A percentile compares a stretch with the other conserved stretches of the same genome.
These are phyloP conservation scores for Tolypocladium guangdongense DNA, from an alignment of 2,329 filamentous ascomycete genomes.

Conservation along the genomic window DNA sequence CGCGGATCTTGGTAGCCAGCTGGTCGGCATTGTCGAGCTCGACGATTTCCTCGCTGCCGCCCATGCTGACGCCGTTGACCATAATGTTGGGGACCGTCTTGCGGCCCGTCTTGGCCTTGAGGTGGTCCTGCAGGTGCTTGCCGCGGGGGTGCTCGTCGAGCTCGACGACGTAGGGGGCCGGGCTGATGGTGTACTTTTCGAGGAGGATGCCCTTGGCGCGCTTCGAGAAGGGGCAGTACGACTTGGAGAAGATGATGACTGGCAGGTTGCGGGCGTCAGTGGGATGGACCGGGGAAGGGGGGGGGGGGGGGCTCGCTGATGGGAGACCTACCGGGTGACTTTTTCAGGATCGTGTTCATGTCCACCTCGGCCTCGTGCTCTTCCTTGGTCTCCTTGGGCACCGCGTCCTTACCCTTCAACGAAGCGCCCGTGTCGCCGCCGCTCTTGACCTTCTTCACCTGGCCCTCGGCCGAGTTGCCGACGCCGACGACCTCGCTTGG, in stretches of 20 bases:
- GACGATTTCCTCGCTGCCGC: slow-evolving; percentile 78
- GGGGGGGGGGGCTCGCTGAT: neutral
- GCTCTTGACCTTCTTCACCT: slow-evolving; percentile 22
- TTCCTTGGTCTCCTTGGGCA: slow-evolving; percentile 38
- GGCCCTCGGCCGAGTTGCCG: slow-evolving; percentile 44
- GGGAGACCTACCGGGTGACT: slow-evolving; percentile 58
- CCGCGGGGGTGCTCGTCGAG: slow-evolving; percentile 76
- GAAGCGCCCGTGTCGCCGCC: slow-evolving; percentile 12
- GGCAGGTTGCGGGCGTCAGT: slow-evolving; percentile 6
- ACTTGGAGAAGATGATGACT: slow-evolving; percentile 96
- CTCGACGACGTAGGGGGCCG: slow-evolving; percentile 79
- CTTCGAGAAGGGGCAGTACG: slow-evolving; percentile 79
- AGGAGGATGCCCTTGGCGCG: slow-evolving; percentile 78
- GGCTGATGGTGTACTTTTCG: slow-evolving; percentile 72
- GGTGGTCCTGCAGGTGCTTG: slow-evolving; percentile 55
- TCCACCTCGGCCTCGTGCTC: slow-evolving; percentile 58
- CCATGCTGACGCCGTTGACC: slow-evolving; percentile 78
- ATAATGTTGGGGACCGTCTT: slow-evolving; percentile 87
- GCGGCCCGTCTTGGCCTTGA: slow-evolving; percentile 66
- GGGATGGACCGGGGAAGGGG: neutral
- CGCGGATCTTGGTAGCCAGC: slow-evolving; percentile 60
- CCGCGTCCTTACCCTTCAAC: slow-evolving; percentile 23
- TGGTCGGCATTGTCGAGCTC: slow-evolving; percentile 56
- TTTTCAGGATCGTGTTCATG: slow-evolving; percentile 70
- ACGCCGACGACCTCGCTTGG: slow-evolving; percentile 48